These are phyloP conservation scores for Fragilaria crotonensis DNA, from an alignment of 108 stramenopile species.

Conservation along the genomic window DNA sequence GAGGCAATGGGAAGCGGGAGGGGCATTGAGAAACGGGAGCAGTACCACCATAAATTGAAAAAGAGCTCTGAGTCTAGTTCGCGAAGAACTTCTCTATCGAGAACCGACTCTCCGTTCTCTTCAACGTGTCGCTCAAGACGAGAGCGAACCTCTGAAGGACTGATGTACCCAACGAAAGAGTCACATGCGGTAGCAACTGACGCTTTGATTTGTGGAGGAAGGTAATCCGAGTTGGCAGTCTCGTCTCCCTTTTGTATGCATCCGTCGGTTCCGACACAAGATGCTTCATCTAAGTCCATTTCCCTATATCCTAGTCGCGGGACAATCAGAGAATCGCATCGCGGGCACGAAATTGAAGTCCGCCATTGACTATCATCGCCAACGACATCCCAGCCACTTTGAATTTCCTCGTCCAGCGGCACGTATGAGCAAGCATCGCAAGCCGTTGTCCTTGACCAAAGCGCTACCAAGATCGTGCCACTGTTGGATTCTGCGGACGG, in stretches of 20 bases:
- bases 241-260: background rate
- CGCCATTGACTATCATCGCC: slow-evolving; percentile 33
- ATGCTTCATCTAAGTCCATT: slow-evolving; percentile 35
- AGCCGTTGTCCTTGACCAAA: slow-evolving; percentile 66
- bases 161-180: slow-evolving; percentile 54
- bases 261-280: background rate
- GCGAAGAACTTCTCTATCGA: slow-evolving; percentile 54
- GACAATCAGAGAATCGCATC: slow-evolving; percentile 42
- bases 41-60: slow-evolving; percentile 86
- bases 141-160: slow-evolving; percentile 49
- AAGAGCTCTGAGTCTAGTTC: slow-evolving; percentile 58
- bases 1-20: slow-evolving; percentile 51
- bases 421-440: slow-evolving; percentile 66
- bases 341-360: slow-evolving; percentile 52
- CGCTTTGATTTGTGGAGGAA: slow-evolving; percentile 13
- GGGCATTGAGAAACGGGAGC: slow-evolving; percentile 72
- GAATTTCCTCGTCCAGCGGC: slow-evolving; percentile 84
- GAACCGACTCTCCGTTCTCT: slow-evolving; percentile 64
- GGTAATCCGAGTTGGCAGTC: background rate
- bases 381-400: slow-evolving; percentile 71
- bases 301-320: slow-evolving; percentile 60
- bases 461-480: slow-evolving; percentile 32
- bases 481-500: background rate
- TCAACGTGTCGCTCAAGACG: slow-evolving; percentile 53
- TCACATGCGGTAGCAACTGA: slow-evolving; percentile 10